These are phyloP conservation scores for Sarocladiaceae sp. DNA, from an alignment of 2,329 filamentous ascomycete genomes.

Conservation along the genomic window DNA sequence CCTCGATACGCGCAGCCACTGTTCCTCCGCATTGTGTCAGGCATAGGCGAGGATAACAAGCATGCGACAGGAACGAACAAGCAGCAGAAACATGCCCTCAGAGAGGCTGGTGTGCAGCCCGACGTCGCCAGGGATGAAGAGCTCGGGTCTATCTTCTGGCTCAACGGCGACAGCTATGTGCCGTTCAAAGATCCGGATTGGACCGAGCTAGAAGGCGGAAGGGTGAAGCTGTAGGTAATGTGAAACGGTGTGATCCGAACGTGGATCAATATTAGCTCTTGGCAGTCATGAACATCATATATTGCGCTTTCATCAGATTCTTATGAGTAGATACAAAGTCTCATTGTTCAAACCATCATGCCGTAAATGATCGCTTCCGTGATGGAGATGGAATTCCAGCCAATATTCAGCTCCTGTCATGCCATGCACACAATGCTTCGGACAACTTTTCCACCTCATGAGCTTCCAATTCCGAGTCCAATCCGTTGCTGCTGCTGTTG, in stretches of 20 bases:
- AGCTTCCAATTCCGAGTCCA: constrained; percentile 45
- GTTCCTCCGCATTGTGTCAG: constrained; percentile 65
- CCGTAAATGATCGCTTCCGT: background rate
- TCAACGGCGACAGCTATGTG: constrained; percentile 62
- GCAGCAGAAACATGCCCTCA: constrained; percentile 73
- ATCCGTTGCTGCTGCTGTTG: constrained; percentile 33
- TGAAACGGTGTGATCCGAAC: background rate
- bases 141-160: constrained; percentile 56
- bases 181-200: constrained; percentile 66
- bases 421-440: too few species aligned
- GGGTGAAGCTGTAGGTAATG: constrained; percentile 60
- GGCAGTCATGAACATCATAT: constrained; percentile 5
- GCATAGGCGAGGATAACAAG: constrained; percentile 40
- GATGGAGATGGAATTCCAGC: too few species aligned
- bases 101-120: constrained; percentile 72
- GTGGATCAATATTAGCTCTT: background rate
- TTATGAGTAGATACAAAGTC: background rate
- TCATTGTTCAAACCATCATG: too few species aligned
- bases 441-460: too few species aligned
- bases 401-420: too few species aligned
- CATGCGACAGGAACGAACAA: constrained; percentile 82
- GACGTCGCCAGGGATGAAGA: constrained; percentile 34
- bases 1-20: constrained; percentile 74
- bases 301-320: constrained; percentile 3
- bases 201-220: constrained; percentile 61